Percentiles rank a stretch among this genome's conserved stretches.
These are phyloP conservation scores for Venturia oleaginea DNA, from an alignment of 2,329 filamentous ascomycete genomes.

Conservation along the genomic window DNA sequence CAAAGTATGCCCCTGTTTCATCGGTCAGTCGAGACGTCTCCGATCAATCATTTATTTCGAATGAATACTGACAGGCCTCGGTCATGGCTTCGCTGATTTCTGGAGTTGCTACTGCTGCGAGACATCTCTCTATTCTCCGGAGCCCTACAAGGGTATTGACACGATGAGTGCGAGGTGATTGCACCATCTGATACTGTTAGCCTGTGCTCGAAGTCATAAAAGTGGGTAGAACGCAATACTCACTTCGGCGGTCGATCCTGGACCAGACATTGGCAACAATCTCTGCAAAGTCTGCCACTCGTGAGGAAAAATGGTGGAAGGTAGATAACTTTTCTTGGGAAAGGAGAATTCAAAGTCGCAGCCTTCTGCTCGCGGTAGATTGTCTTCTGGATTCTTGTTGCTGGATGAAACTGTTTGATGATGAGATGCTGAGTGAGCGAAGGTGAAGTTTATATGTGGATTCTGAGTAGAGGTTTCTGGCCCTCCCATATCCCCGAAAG, in stretches of 20 bases:
- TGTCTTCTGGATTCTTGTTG: neutral
- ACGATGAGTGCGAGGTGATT: constrained; percentile 55
- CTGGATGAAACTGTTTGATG: neutral
- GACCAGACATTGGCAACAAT: neutral
- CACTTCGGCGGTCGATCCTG: neutral
- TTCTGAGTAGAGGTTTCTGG: neutral
- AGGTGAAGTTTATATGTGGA: constrained; percentile 1
- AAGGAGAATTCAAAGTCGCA: constrained; percentile 1
- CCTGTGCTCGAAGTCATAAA: neutral
- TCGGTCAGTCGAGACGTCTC: neutral
- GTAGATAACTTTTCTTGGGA: neutral
- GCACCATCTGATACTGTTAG: constrained; percentile 45
- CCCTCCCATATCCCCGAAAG: neutral
- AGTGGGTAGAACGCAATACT: neutral
- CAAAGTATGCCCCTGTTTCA: constrained; percentile 51
- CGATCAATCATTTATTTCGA: neutral
- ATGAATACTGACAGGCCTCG: constrained; percentile 44
- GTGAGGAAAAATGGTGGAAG: neutral
- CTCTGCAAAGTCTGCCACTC: neutral
- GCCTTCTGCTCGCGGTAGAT: neutral
- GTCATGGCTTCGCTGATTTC: constrained; percentile 60
- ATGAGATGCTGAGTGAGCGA: neutral
- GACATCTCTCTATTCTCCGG: constrained; percentile 59
- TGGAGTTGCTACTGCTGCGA: constrained; percentile 48
- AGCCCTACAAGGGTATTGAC: constrained; percentile 66